Conservation (phyloP, 352 stramenopile species). For the Pythium brassicae region DNA sequence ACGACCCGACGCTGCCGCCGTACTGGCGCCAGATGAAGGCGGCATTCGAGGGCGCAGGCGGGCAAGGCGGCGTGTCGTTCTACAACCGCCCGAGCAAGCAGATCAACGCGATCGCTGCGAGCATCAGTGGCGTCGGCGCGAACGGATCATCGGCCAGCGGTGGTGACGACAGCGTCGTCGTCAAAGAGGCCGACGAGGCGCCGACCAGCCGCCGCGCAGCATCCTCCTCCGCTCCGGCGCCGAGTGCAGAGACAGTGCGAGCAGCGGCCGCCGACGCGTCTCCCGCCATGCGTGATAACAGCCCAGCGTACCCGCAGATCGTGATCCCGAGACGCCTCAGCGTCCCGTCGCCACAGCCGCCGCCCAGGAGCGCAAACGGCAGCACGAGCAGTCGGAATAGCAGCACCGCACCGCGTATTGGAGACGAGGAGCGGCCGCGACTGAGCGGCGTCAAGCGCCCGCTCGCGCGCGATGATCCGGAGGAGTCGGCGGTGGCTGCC, state of each 20-base stretch:
- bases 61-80: slow-evolving; percentile 1
- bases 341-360: background rate
- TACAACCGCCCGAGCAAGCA: background rate
- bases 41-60: slow-evolving; percentile 3
- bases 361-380: background rate
- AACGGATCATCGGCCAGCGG: no score
- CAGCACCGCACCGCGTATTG: no score
- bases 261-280: no score
- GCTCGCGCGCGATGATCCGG: background rate
- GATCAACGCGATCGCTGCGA: background rate
- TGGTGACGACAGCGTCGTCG: no score
- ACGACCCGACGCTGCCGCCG: background rate
- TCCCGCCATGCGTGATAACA: no score
- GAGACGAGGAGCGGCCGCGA: background rate
- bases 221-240: no score
- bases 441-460: background rate
- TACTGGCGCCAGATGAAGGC: slow-evolving; percentile 6
- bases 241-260: no score
- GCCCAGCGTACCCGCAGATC: background rate
- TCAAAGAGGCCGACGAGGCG: no score
- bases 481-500: background rate
- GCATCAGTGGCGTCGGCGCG: no score
- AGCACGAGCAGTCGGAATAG: background rate
- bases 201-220: no score
- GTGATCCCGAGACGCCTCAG: background rate